A percentile compares a stretch with the other conserved stretches of the same genome.
Conservation (phyloP, 2,329 filamentous ascomycete genomes). For the Fusarium abutilonis region DNA sequence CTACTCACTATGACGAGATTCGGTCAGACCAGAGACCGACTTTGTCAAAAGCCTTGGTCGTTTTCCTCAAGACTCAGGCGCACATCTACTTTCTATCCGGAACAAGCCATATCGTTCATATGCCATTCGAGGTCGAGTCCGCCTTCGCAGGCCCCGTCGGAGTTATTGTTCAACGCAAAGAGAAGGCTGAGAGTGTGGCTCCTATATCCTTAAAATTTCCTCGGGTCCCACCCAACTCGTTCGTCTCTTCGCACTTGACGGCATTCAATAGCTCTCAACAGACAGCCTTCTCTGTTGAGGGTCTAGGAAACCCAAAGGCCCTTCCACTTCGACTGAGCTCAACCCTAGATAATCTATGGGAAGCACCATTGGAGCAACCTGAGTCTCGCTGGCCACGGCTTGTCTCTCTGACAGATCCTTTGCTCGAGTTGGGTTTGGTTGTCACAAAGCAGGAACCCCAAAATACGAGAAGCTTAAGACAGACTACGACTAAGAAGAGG, state of each 20-base stretch:
- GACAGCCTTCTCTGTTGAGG: slow-evolving; percentile 66
- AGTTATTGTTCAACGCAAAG: slow-evolving; percentile 85
- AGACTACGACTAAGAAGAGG: slow-evolving; percentile 54
- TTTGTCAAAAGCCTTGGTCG: slow-evolving; percentile 78
- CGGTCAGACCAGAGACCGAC: slow-evolving; percentile 33
- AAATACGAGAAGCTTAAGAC: slow-evolving; percentile 43
- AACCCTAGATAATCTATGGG: slow-evolving; percentile 68
- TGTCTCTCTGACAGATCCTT: slow-evolving; percentile 85
- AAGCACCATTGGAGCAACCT: slow-evolving; percentile 61
- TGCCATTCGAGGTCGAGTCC: slow-evolving; percentile 93
- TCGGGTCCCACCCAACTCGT: slow-evolving; percentile 81
- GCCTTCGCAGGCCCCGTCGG: slow-evolving; percentile 85
- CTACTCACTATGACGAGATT: slow-evolving; percentile 14
- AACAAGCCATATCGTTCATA: slow-evolving; percentile 86
- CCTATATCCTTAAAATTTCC: slow-evolving; percentile 66
- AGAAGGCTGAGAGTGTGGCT: slow-evolving; percentile 61
- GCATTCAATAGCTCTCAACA: slow-evolving; percentile 62
- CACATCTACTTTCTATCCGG: slow-evolving; percentile 93
- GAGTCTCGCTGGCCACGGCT: slow-evolving; percentile 76
- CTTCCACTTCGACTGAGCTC: slow-evolving; percentile 63
- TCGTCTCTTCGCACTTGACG: slow-evolving; percentile 74
- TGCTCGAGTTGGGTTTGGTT: slow-evolving; percentile 86
- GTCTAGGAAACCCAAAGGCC: slow-evolving; percentile 64
- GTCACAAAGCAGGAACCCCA: slow-evolving; percentile 66
- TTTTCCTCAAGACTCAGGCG: slow-evolving; percentile 91